These are phyloP conservation scores for Alternaria sp. DNA, from an alignment of 2,329 filamentous ascomycete genomes.

Conservation along the genomic window DNA sequence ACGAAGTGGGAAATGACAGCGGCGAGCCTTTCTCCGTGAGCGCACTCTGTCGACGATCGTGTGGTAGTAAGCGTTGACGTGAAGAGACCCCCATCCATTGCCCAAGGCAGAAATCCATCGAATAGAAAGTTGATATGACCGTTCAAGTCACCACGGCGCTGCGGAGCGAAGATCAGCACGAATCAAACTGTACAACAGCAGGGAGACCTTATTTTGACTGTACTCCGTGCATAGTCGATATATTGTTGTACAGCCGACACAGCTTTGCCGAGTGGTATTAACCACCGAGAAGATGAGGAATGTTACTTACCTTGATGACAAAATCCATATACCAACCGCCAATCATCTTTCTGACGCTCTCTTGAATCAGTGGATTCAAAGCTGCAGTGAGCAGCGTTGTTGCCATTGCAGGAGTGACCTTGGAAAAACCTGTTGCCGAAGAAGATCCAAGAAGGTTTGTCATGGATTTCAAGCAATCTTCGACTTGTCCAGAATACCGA, in stretches of 20 bases:
- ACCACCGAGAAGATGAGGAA: background rate
- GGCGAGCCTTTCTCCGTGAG: conserved; percentile 53
- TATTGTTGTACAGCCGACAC: background rate
- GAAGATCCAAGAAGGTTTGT: conserved; percentile 47
- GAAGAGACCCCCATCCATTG: conserved; percentile 56
- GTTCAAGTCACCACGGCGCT: conserved; percentile 12
- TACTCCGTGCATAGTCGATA: background rate
- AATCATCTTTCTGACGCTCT: conserved; percentile 57
- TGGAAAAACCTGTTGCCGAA: conserved; percentile 44
- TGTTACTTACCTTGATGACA: conserved; percentile 25
- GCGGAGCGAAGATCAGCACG: conserved; percentile 1
- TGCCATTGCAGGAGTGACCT: conserved; percentile 53
- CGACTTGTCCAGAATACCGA: conserved; percentile 59
- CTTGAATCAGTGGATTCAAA: conserved; percentile 54
- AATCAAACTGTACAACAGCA: background rate
- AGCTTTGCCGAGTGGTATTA: background rate
- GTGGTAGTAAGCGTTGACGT: conserved; percentile 49
- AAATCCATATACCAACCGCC: conserved; percentile 56
- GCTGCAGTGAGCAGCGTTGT: conserved; percentile 55
- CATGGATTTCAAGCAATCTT: conserved; percentile 57
- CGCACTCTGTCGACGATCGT: conserved; percentile 43
- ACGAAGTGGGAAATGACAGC: conserved; percentile 49
- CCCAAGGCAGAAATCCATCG: conserved; percentile 58
- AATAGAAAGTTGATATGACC: conserved; percentile 46
- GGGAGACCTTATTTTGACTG: background rate